Evolutionary conservation across 2,329 filamentous ascomycete genomes (phyloP).

Genomic region (Colletotrichum eleusines): DNA sequence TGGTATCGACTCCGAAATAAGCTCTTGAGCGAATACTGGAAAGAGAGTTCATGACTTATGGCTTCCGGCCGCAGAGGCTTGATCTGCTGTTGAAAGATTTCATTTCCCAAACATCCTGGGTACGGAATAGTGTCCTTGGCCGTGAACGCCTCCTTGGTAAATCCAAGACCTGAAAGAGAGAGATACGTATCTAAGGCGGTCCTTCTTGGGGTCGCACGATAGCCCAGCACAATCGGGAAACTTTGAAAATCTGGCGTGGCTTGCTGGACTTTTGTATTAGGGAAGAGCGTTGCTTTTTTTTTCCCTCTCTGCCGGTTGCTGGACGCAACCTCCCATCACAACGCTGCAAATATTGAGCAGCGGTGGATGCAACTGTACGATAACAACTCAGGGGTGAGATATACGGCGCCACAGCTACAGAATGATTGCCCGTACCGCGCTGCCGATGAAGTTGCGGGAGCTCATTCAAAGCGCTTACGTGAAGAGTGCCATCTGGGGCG

Average conservation of each 20-base stretch:
- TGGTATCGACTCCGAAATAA: background rate
- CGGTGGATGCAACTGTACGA: no score
- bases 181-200: no score
- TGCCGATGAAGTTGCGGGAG: background rate
- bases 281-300: background rate
- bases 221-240: no score
- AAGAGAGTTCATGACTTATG: no score
- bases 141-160: background rate
- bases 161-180: background rate
- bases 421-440: no score
- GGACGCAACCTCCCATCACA: no score
- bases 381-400: no score
- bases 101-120: background rate
- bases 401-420: no score
- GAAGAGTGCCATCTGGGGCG: no score
- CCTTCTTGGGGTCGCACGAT: no score
- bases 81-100: background rate
- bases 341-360: no score
- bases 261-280: background rate
- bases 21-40: background rate
- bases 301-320: background rate
- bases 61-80: background rate
- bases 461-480: background rate
- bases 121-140: background rate
- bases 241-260: background rate